Evolutionary conservation across 805 yeast genomes (phyloP).

Genomic region (Debaryomyces prosopidis): DNA sequence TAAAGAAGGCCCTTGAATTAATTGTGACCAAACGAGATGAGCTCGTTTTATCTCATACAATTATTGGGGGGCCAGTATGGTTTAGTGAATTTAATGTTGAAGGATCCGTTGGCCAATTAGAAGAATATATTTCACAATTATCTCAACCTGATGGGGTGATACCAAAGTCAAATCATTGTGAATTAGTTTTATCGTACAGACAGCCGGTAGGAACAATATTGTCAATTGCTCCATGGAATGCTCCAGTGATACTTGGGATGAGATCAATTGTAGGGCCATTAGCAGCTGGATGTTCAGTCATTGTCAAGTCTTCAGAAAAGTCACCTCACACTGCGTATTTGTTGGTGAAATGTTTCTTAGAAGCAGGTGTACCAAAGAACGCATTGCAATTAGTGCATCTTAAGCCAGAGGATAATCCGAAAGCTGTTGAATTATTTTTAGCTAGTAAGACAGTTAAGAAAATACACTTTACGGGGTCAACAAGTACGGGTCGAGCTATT

Average conservation of each 20-base stretch:
- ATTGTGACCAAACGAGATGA: conserved; percentile 11
- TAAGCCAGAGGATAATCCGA: conserved; percentile 22
- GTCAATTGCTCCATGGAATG: conserved; percentile 51
- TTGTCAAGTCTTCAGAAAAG: conserved; percentile 41
- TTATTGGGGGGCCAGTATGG: conserved; percentile 37
- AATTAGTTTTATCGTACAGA: conserved; percentile 28
- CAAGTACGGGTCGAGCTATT: conserved; percentile 36
- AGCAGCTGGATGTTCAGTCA: conserved; percentile 51
- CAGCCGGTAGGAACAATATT: conserved; percentile 48
- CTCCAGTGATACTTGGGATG: conserved; percentile 41
- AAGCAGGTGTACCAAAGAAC: conserved; percentile 39
- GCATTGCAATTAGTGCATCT: conserved; percentile 37
- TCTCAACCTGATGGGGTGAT: conserved; percentile 18
- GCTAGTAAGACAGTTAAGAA: conserved; percentile 28
- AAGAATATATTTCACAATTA: conserved; percentile 26
- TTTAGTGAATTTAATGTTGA: conserved; percentile 34
- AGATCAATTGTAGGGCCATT: conserved; percentile 45
- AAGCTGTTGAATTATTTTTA: conserved; percentile 25
- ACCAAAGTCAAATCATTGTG: conserved; percentile 11
- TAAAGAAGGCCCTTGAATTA: conserved; percentile 16
- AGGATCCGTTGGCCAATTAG: conserved; percentile 27
- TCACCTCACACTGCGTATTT: conserved; percentile 34
- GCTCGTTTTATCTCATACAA: conserved; percentile 19
- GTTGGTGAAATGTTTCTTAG: conserved; percentile 30
- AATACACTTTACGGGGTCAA: conserved; percentile 49